Percentiles rank a stretch among this genome's conserved stretches.
phyloP scores from a whole-genome alignment of 495 filamentous ascomycete genomes.

The Penicillium ochrochloron region DNA sequence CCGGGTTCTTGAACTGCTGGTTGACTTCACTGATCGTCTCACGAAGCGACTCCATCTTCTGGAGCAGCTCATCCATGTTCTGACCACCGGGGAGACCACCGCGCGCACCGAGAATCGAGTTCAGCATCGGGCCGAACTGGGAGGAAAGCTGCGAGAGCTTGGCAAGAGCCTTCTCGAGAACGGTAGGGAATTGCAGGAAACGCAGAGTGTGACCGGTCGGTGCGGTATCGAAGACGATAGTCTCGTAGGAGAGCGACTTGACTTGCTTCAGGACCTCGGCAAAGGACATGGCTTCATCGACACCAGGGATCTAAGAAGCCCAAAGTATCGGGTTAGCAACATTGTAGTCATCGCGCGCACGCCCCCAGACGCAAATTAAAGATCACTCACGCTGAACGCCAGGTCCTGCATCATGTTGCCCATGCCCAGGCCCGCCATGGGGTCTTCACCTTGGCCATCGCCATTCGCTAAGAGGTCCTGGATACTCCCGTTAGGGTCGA shows the following conservation, averaged over 20 bases:
- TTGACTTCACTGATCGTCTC: constrained; percentile 96
- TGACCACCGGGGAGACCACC: constrained; percentile 89
- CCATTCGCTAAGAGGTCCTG: constrained; percentile 88
- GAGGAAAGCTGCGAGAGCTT: constrained; percentile 93
- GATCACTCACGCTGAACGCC: constrained; percentile 64
- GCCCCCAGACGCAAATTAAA: too few species aligned
- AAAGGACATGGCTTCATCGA: constrained; percentile 99
- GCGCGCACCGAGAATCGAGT: constrained; percentile 81
- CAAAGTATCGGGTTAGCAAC: constrained; percentile 1
- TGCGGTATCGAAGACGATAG: constrained; percentile 98
- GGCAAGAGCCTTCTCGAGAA: constrained; percentile 95
- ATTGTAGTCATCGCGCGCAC: not conserved
- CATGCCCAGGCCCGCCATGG: constrained; percentile 66
- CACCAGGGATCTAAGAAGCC: constrained; percentile 80
- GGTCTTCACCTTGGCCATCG: constrained; percentile 72
- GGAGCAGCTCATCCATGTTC: constrained; percentile 87
- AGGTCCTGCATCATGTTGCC: constrained; percentile 78
- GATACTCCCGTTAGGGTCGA: constrained; percentile 97
- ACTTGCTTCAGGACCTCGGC: constrained; percentile 99
- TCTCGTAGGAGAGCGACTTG: constrained; percentile 97
- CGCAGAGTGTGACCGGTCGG: constrained; percentile 99
- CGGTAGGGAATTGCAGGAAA: constrained; percentile 97
- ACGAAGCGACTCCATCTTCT: constrained; percentile 90
- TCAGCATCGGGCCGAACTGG: constrained; percentile 96
- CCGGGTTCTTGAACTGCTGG: constrained; percentile 94